Evolutionary conservation across 805 yeast genomes (phyloP), one percentile per base, ranked within the genome.

Genomic region (Trichomonascus vanleenenianus): DNA sequence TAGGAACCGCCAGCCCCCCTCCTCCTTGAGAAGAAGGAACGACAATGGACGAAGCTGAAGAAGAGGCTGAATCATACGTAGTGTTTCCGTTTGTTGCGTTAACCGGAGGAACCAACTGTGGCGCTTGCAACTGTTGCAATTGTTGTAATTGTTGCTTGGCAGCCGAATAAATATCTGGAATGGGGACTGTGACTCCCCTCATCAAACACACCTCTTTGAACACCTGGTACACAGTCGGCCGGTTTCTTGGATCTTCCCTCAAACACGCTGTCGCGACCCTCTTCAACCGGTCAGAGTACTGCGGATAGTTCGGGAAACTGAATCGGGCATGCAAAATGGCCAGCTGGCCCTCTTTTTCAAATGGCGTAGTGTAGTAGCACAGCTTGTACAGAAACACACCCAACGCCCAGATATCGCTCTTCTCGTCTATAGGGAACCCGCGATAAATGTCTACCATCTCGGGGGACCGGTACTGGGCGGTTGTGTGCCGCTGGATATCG

Each of bases 321-420:
- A 80, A 89, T 37, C 81, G 77, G 4, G 95, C 86, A 65, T 85
- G 91, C 45, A 89, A 67, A 37, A 91, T 85, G 3, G 95, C 95
- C 56, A 86, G 72, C 53, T 86, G 95, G 34, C 87, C 86, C 37
- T 83, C 81, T 39, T 60, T 59, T 64, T 91, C 98, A 63, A 93
- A 91, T 1, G 98, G 98, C 1, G 98, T 91, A 1, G 84, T 89
- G 64, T 86, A 91, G 66, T 84, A 91, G 65, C 96, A 83, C 50
- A 91, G 70, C 61, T 91, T 91, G 70, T 85, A 91, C 42, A 93
- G 70, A 51, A 93, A 85, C 30, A 93, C 82, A 9, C 98, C 98
- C 40, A 91, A 67, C 0, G 98, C 98, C 98, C 98, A 91, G 40
- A 91, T 85, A 65, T 91, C 98, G 6, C 91, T 74, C 63, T 87